Evolutionary conservation across 495 filamentous ascomycete genomes (phyloP).

Genomic region (Talaromyces adpressus): DNA sequence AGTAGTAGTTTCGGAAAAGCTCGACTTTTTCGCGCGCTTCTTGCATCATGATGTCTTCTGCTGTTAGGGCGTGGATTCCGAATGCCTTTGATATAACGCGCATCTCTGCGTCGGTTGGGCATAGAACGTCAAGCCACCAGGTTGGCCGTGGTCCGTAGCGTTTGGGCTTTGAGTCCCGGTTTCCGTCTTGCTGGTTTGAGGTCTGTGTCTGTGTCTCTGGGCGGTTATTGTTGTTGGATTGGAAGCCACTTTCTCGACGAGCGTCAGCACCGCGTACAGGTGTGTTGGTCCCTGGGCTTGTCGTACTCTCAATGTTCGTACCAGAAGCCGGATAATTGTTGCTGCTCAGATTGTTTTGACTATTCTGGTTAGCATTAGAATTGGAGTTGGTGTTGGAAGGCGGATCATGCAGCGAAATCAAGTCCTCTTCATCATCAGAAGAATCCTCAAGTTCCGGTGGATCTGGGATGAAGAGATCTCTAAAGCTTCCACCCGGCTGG

Average conservation of each 20-base stretch:
- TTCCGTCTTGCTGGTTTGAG: conserved; percentile 5
- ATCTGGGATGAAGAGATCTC: conserved; percentile 76
- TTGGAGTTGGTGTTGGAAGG: conserved; percentile 9
- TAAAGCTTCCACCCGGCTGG: conserved; percentile 75
- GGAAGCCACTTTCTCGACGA: neutral
- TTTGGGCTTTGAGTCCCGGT: conserved; percentile 40
- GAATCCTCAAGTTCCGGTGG: conserved; percentile 56
- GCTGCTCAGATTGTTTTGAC: conserved; percentile 5
- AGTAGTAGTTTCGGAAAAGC: conserved; percentile 94
- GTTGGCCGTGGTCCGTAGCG: conserved; percentile 83
- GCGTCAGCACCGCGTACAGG: neutral
- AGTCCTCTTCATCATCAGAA: conserved; percentile 51
- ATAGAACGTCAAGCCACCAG: conserved; percentile 92
- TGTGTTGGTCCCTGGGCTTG: neutral
- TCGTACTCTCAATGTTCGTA: neutral
- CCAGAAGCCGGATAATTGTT: neutral
- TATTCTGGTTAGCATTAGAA: conserved; percentile 16
- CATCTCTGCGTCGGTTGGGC: conserved; percentile 90
- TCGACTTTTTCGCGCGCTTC: conserved; percentile 97
- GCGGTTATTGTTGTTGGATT: neutral
- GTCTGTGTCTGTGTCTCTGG: neutral
- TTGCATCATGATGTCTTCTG: conserved; percentile 95
- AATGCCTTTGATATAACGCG: conserved; percentile 85
- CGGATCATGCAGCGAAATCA: conserved; percentile 12
- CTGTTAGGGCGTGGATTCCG: conserved; percentile 87